Evolutionary conservation across 2,329 filamentous ascomycete species (phyloP).

Genomic region (Huntiella savannae): DNA sequence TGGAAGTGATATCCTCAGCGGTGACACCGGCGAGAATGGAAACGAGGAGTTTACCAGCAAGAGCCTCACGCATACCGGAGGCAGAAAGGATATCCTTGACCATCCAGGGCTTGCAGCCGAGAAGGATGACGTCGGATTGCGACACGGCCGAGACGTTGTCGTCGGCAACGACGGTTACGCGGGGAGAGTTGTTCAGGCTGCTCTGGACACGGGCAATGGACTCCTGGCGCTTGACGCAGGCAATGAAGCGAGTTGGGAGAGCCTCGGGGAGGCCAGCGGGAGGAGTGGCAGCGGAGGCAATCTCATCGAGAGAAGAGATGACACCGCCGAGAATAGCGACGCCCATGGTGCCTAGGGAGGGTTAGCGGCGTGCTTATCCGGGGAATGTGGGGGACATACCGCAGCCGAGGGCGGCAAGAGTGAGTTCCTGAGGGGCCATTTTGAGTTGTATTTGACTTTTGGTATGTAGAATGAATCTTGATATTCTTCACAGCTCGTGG

Average conservation of each 20-base stretch:
- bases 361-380: conserved; percentile 4
- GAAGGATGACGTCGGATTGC: conserved; percentile 52
- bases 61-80: conserved; percentile 49
- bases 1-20: conserved; percentile 44
- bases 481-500: too few relatives aligned
- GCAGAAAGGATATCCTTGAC: conserved; percentile 47
- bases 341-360: conserved; percentile 53
- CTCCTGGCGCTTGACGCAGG: conserved; percentile 54
- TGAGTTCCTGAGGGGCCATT: conserved; percentile 28
- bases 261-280: conserved; percentile 27
- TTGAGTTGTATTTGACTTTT: not conserved
- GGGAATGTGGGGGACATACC: conserved; percentile 26
- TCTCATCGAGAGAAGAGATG: conserved; percentile 44
- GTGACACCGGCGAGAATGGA: conserved; percentile 65
- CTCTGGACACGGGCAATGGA: conserved; percentile 49
- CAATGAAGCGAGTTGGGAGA: conserved; percentile 59
- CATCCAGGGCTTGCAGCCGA: conserved; percentile 67
- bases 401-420: conserved; percentile 64
- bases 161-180: conserved; percentile 48
- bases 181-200: conserved; percentile 42
- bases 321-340: conserved; percentile 70
- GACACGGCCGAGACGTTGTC: conserved; percentile 50
- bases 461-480: not conserved
- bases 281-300: conserved; percentile 27
- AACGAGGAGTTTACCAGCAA: conserved; percentile 64